Conservation (phyloP, 2,329 filamentous ascomycete genomes). For the Neonectria neomacrospora region DNA sequence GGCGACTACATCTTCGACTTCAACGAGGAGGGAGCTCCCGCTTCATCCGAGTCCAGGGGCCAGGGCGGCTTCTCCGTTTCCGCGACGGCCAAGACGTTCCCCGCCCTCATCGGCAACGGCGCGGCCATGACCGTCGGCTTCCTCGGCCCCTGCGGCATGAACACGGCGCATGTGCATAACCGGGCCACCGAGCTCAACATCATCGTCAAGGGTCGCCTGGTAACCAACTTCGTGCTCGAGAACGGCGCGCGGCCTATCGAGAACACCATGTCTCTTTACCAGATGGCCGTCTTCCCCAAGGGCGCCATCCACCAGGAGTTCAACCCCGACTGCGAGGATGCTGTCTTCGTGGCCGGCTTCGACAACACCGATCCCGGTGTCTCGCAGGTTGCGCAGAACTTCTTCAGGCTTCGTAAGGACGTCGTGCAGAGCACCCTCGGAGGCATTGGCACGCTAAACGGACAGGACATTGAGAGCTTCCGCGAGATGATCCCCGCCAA, state of each 20-base stretch:
- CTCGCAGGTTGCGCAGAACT: slow-evolving; percentile 58
- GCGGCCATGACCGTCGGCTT: slow-evolving; percentile 61
- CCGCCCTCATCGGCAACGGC: slow-evolving; percentile 60
- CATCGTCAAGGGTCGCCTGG: slow-evolving; percentile 56
- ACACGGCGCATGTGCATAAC: slow-evolving; percentile 61
- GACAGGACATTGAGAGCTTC: slow-evolving; percentile 55
- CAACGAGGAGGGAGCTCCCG: slow-evolving; percentile 39
- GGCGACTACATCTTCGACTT: slow-evolving; percentile 58
- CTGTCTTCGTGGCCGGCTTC: slow-evolving; percentile 62
- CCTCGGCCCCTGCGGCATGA: slow-evolving; percentile 61
- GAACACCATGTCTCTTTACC: slow-evolving; percentile 52
- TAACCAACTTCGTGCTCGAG: slow-evolving; percentile 58
- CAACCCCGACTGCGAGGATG: slow-evolving; percentile 61
- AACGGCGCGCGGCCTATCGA: slow-evolving; percentile 53
- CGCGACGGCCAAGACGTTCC: slow-evolving; percentile 60
- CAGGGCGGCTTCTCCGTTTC: slow-evolving; percentile 53
- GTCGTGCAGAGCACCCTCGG: slow-evolving; percentile 53
- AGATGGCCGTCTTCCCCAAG: slow-evolving; percentile 62
- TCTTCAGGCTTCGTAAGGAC: slow-evolving; percentile 56
- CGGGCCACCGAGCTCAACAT: slow-evolving; percentile 61
- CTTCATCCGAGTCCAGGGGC: slow-evolving; percentile 34
- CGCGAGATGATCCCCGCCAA: slow-evolving; percentile 56
- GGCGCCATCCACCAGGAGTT: slow-evolving; percentile 63
- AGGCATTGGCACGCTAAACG: slow-evolving; percentile 50
- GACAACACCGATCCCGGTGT: slow-evolving; percentile 58